Percentiles rank a stretch among this genome's conserved stretches.
phyloP scores from a whole-genome alignment of 1,139 yeast species.

The Candida sp. region DNA sequence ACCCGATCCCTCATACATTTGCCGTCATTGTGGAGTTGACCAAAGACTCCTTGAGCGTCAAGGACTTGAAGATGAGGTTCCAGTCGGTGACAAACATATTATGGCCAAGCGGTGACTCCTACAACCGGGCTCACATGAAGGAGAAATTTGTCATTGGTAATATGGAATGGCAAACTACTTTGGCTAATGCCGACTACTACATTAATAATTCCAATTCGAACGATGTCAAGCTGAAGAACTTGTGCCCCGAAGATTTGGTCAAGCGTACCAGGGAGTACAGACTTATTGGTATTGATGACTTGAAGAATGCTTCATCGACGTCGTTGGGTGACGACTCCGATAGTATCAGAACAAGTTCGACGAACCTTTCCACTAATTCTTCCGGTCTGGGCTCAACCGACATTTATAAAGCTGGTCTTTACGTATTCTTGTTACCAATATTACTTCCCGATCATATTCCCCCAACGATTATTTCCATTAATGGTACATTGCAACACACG shows the following conservation, averaged over 20 bases:
- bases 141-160: slow-evolving; percentile 56
- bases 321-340: slow-evolving; percentile 2
- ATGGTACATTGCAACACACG: slow-evolving; percentile 47
- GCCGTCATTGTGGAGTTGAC: slow-evolving; percentile 46
- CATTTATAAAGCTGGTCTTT: slow-evolving; percentile 70
- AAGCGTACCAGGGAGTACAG: slow-evolving; percentile 39
- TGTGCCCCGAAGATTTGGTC: slow-evolving; percentile 40
- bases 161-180: slow-evolving; percentile 49
- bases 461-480: slow-evolving; percentile 66
- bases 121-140: slow-evolving; percentile 39
- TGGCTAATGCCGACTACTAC: slow-evolving; percentile 51
- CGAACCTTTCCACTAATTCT: background rate
- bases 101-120: slow-evolving; percentile 64
- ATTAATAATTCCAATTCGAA: slow-evolving; percentile 42
- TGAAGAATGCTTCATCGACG: background rate
- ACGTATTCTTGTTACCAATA: slow-evolving; percentile 76
- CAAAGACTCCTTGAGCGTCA: slow-evolving; percentile 32
- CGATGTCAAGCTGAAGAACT: slow-evolving; percentile 30
- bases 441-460: slow-evolving; percentile 75
- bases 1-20: slow-evolving; percentile 51
- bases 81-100: slow-evolving; percentile 38
- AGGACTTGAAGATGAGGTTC: slow-evolving; percentile 36
- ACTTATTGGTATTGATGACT: slow-evolving; percentile 23
- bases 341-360: background rate
- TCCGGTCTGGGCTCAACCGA: slow-evolving; percentile 4